These are phyloP conservation scores for Halteria grandinella DNA, from an alignment of 73 alveolate genomes.

Conservation along the genomic window DNA sequence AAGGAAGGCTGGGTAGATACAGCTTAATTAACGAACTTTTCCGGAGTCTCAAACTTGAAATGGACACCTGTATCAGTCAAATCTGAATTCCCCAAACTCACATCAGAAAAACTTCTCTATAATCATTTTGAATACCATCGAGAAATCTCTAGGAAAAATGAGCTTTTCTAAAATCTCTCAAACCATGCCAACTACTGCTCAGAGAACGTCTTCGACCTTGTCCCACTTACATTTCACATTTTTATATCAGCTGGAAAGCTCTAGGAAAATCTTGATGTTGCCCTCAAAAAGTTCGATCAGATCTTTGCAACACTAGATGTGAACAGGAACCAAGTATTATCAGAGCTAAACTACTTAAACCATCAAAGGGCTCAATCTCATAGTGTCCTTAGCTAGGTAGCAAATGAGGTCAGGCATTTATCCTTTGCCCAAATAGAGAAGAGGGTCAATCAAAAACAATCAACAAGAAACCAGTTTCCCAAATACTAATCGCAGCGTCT, in stretches of 20 bases:
- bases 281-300: too few relatives aligned
- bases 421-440: background rate
- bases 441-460: background rate
- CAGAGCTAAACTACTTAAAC: too few relatives aligned
- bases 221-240: conserved; percentile 91
- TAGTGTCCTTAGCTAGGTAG: too few relatives aligned
- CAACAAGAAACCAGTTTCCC: background rate
- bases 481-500: background rate
- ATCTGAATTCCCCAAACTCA: conserved; percentile 18
- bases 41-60: conserved; percentile 30
- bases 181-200: conserved; percentile 69
- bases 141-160: conserved; percentile 79
- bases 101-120: background rate
- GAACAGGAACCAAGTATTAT: too few relatives aligned
- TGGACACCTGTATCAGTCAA: conserved; percentile 57
- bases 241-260: background rate
- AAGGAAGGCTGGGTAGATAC: conserved; percentile 45
- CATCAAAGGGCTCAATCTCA: too few relatives aligned
- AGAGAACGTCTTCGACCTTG: conserved; percentile 80
- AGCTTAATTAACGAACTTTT: background rate
- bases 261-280: background rate
- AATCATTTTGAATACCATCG: conserved; percentile 81
- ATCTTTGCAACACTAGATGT: too few relatives aligned
- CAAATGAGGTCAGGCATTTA: too few relatives aligned
- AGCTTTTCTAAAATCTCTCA: conserved; percentile 75